Base-by-base conservation (phyloP, 2,329 filamentous ascomycete species). In the Arthrobotrys conoides region DNA sequence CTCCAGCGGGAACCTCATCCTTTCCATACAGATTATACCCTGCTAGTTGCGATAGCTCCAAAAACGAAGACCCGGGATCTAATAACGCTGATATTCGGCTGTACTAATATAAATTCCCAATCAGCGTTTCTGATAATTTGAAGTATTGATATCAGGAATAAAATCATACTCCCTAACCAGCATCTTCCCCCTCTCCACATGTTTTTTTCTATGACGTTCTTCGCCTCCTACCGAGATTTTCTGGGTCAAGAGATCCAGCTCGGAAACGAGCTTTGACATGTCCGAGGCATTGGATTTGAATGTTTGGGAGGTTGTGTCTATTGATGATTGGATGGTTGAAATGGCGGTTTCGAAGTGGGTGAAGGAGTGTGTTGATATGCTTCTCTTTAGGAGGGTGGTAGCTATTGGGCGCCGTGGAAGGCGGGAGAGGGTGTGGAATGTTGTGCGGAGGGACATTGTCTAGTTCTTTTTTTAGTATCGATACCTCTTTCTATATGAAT, bases 41-140 rank as follows among this genome's bases (percentile, higher is more conserved):
- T 0, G 95, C 95, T 82, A 98, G 87, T n/a, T 94, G 90, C 18
- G 93, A 96, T n/a, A 99, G 87, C 85, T 99, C 95, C 79, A 99
- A 85, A 83, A 99, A 98, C 0, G 92, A 92, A 1, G 93, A 95
- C 3, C 94, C 94, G 0, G 93, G 92, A 83, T 99, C 95, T 80
- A 97, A 89, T 80, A 99, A 86, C 3, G 93, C 92, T 0, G 93
- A 92, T 68, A 99, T 90, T 38, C 95, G 91, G 84, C 82, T 82
- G 59, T 51, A 16, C 38, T 41, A 41, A 41, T 41, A 41, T n/a
- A 5, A n/a, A 46, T 46, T 20, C 2, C 44, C 33, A 22, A 24
- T 33, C 33, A 53, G 30, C 44, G 5, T 16, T 24, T 22, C 53
- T 46, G 20, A 20, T 30, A 27, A 3, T 20, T 41, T 10, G n/a